phyloP scores from a whole-genome alignment of 2,329 filamentous ascomycete species.

The Fusarium chuoi region DNA sequence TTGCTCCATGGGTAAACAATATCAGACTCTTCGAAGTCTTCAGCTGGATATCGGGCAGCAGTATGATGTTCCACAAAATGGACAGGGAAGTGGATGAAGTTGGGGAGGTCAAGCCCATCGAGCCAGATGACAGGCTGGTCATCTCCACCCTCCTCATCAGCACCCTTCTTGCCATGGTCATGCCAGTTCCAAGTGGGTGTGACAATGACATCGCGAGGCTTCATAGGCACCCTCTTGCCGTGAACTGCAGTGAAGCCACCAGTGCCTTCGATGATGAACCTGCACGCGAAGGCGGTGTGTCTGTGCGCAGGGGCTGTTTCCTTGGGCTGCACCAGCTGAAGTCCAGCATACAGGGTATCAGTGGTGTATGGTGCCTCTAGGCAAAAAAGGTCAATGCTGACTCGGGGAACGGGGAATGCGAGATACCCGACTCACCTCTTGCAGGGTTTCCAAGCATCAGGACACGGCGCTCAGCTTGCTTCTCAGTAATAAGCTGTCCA shows the following conservation, averaged over 20 bases:
- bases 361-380: conserved; percentile 64
- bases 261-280: conserved; percentile 66
- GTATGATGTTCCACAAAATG: conserved; percentile 64
- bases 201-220: conserved; percentile 64
- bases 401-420: rapidly evolving
- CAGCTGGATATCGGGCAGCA: conserved; percentile 57
- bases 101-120: conserved; percentile 64
- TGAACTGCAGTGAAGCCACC: conserved; percentile 66
- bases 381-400: neutral
- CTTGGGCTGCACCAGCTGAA: conserved; percentile 66
- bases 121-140: conserved; percentile 64
- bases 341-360: conserved; percentile 66
- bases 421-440: conserved; percentile 51
- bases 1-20: conserved; percentile 60
- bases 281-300: conserved; percentile 64
- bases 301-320: conserved; percentile 65
- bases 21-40: conserved; percentile 54
- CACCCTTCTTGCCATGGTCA: conserved; percentile 67
- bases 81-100: conserved; percentile 60
- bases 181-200: conserved; percentile 70
- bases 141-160: conserved; percentile 43
- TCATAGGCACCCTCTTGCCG: conserved; percentile 61
- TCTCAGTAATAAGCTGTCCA: conserved; percentile 49
- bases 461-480: conserved; percentile 54
- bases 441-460: conserved; percentile 54